Evolutionary conservation across 345 rosid species (phyloP).

Genomic region (Boechera stricta): DNA sequence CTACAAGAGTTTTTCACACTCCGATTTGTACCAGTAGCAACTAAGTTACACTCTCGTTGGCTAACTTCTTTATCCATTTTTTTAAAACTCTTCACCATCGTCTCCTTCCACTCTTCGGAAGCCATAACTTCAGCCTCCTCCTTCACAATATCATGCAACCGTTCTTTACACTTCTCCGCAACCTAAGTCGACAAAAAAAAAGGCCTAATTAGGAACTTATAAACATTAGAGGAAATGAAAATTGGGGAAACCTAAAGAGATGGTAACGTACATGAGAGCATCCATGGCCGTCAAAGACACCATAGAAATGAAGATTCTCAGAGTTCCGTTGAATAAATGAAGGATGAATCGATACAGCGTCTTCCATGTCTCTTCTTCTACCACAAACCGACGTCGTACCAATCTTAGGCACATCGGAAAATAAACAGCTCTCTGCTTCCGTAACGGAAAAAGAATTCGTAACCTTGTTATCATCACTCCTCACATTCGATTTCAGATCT

Average conservation of each 20-base stretch:
- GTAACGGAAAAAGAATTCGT: slow-evolving; percentile 7
- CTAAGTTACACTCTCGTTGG: slow-evolving; percentile 37
- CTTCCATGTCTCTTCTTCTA: slow-evolving; percentile 94
- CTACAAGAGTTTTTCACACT: slow-evolving; percentile 50
- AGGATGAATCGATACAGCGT: slow-evolving; percentile 71
- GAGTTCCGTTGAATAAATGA: slow-evolving; percentile 39
- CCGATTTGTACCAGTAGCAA: slow-evolving; percentile 21
- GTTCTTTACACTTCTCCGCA: slow-evolving; percentile 46
- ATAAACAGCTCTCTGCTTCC: slow-evolving; percentile 26
- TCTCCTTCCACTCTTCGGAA: slow-evolving; percentile 57
- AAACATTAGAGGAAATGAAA: background rate
- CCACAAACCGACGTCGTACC: slow-evolving; percentile 95
- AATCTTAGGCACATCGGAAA: slow-evolving; percentile 50
- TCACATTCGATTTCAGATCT: slow-evolving; percentile 30
- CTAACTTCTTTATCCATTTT: slow-evolving; percentile 73
- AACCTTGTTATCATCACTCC: slow-evolving; percentile 10
- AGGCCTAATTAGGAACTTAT: background rate
- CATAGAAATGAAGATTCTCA: slow-evolving; percentile 59
- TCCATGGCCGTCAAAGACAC: slow-evolving; percentile 96
- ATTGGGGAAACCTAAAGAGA: background rate
- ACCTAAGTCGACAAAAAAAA: slow-evolving; percentile 9
- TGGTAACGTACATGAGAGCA: slow-evolving; percentile 82
- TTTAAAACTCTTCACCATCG: slow-evolving; percentile 60
- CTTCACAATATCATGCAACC: slow-evolving; percentile 49
- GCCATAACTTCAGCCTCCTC: slow-evolving; percentile 37